Evolutionary conservation across 2,329 filamentous ascomycete species (phyloP).

Genomic region (Aquanectria penicillioides): DNA sequence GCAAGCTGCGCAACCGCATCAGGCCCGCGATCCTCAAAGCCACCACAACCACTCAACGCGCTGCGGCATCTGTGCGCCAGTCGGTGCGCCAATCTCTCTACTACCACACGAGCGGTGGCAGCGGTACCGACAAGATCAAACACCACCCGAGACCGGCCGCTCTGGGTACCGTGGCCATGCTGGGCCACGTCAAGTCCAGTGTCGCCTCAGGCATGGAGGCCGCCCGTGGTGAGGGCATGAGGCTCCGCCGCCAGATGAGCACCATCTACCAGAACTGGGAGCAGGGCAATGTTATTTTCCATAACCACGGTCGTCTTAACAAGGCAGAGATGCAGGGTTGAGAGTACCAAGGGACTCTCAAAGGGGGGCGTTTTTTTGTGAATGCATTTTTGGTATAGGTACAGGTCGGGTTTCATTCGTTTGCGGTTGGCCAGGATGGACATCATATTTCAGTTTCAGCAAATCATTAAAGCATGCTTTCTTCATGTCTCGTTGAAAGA

Average conservation of each 20-base stretch:
- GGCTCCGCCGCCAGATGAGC: slow-evolving; percentile 35
- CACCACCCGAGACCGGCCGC: slow-evolving; percentile 34
- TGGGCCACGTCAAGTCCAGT: slow-evolving; percentile 31
- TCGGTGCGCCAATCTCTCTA: slow-evolving; percentile 38
- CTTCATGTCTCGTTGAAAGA: slow-evolving; percentile 8
- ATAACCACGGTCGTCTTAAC: slow-evolving; percentile 18
- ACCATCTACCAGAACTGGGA: slow-evolving; percentile 38
- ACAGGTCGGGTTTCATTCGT: neutral
- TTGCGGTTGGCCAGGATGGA: neutral
- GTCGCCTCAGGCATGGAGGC: slow-evolving; percentile 15
- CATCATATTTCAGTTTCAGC: slow-evolving; percentile 13
- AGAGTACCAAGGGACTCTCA: too few relatives aligned
- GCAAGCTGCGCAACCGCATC: slow-evolving; percentile 34
- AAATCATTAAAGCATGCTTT: slow-evolving; percentile 16
- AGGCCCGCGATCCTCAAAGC: slow-evolving; percentile 28
- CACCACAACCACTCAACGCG: slow-evolving; percentile 31
- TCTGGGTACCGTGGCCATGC: slow-evolving; percentile 37
- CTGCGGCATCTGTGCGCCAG: slow-evolving; percentile 36
- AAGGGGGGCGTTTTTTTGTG: slow-evolving; percentile 13
- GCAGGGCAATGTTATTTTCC: slow-evolving; percentile 29
- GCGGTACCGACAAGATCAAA: slow-evolving; percentile 33
- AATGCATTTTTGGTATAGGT: neutral
- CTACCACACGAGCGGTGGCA: slow-evolving; percentile 20
- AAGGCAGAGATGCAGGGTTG: neutral
- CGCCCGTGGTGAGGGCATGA: slow-evolving; percentile 25